phyloP scores from a whole-genome alignment of 805 yeast genomes.

The Yarrowia divulgata region DNA sequence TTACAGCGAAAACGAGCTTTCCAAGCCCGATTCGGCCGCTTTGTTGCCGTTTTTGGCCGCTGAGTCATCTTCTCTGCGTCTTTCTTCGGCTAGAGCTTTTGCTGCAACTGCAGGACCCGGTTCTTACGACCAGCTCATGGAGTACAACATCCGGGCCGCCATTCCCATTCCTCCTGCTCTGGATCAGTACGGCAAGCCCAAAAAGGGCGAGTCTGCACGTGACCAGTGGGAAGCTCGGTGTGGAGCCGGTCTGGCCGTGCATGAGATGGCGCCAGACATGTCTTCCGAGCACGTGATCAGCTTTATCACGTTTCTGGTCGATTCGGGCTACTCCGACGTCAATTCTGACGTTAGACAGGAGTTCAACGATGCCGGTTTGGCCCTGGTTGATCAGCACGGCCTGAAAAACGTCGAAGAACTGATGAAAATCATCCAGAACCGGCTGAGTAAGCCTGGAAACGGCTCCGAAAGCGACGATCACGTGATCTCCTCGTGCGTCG shows the following conservation, averaged over 20 bases:
- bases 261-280: slow-evolving; percentile 60
- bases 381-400: slow-evolving; percentile 72
- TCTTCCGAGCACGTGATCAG: slow-evolving; percentile 54
- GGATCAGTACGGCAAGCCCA: slow-evolving; percentile 78
- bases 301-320: slow-evolving; percentile 68
- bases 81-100: slow-evolving; percentile 74
- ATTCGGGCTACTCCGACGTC: slow-evolving; percentile 73
- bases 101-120: slow-evolving; percentile 60
- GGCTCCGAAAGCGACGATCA: slow-evolving; percentile 61
- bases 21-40: slow-evolving; percentile 55
- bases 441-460: slow-evolving; percentile 53
- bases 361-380: slow-evolving; percentile 87
- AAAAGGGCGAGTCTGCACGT: slow-evolving; percentile 65
- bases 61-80: slow-evolving; percentile 69
- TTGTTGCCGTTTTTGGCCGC: slow-evolving; percentile 62
- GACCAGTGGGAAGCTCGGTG: slow-evolving; percentile 88
- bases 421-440: slow-evolving; percentile 79
- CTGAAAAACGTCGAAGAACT: slow-evolving; percentile 68
- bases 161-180: slow-evolving; percentile 77
- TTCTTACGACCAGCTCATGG: slow-evolving; percentile 55
- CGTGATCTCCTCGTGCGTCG: slow-evolving; percentile 79
- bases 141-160: slow-evolving; percentile 64
- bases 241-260: slow-evolving; percentile 75
- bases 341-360: slow-evolving; percentile 77
- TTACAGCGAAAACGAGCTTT: slow-evolving; percentile 79